Percentiles rank a stretch among this genome's conserved stretches.
Conservation (phyloP, 169 alveolate genomes). For the Babesia bigemina region DNA sequence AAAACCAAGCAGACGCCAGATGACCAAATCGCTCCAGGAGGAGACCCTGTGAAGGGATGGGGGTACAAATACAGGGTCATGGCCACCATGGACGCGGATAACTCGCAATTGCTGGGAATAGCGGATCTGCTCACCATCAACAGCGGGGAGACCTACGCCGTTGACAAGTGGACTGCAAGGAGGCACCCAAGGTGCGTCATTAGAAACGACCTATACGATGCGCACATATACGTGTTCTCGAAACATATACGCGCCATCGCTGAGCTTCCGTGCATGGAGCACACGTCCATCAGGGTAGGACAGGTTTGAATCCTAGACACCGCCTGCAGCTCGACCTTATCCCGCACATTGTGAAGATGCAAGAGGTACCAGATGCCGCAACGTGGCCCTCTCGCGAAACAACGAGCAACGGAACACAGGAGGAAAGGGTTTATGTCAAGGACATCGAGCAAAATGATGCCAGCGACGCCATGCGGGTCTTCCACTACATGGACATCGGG, state of each 20-base stretch:
- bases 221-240: conserved; percentile 65
- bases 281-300: conserved; percentile 60
- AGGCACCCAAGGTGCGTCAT: conserved; percentile 40
- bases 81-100: conserved; percentile 30
- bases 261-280: not conserved
- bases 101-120: conserved; percentile 26
- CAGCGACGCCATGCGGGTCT: conserved; percentile 12
- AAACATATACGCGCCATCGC: conserved; percentile 22
- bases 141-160: conserved; percentile 43
- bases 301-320: not conserved
- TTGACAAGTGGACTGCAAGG: conserved; percentile 43
- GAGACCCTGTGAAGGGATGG: conserved; percentile 52
- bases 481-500: conserved; percentile 44
- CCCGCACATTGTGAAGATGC: conserved; percentile 53
- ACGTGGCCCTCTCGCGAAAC: not conserved
- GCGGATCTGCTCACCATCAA: conserved; percentile 24
- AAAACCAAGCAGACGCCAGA: conserved; percentile 11
- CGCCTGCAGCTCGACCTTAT: conserved; percentile 51
- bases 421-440: conserved; percentile 1
- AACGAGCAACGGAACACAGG: no score
- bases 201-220: conserved; percentile 53
- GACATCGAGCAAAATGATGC: conserved; percentile 4
- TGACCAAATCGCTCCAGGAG: conserved; percentile 50
- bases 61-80: conserved; percentile 58
- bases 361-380: conserved; percentile 28